Percentiles rank a stretch among this genome's conserved stretches.
These are phyloP conservation scores for Metahyphopichia silvanorum DNA, from an alignment of 805 yeast genomes.

Conservation along the genomic window DNA sequence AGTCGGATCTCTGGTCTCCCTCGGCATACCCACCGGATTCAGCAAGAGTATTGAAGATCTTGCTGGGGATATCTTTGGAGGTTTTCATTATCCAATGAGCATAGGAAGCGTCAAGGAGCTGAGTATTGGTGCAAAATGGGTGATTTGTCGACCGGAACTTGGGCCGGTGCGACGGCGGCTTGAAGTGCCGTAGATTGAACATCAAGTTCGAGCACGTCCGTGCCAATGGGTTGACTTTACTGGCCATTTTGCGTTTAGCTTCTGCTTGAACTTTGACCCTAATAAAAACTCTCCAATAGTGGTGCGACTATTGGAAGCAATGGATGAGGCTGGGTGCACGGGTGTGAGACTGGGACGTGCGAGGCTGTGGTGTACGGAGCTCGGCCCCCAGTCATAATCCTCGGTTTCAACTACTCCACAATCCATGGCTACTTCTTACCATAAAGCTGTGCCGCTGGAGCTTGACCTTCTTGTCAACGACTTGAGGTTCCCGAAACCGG, in stretches of 20 bases:
- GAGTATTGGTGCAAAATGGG: conserved; percentile 17
- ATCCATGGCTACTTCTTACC: too few species aligned
- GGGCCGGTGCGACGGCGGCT: conserved; percentile 6
- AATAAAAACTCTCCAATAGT: too few species aligned
- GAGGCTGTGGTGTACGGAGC: too few species aligned
- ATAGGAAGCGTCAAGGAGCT: conserved; percentile 13
- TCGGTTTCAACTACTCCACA: too few species aligned
- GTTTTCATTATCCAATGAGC: conserved; percentile 13
- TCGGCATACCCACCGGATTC: too few species aligned
- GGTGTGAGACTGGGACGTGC: too few species aligned
- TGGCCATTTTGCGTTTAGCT: conserved; percentile 3
- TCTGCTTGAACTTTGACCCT: too few species aligned
- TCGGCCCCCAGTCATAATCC: too few species aligned
- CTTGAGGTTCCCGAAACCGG: conserved; percentile 35
- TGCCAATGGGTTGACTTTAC: conserved; percentile 15
- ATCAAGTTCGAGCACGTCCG: conserved; percentile 13
- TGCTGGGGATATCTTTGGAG: conserved; percentile 9
- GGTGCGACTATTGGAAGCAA: too few species aligned
- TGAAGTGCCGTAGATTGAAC: conserved; percentile 10
- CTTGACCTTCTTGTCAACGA: conserved; percentile 47
- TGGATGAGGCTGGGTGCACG: too few species aligned
- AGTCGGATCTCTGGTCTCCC: too few species aligned
- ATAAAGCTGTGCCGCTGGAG: too few species aligned
- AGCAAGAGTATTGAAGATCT: conserved; percentile 1
- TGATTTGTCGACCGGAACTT: conserved; percentile 11